Percentiles rank a stretch among this genome's conserved stretches.
Conservation (phyloP, 768 basidiomycete species). For the Termitomyces sp. region DNA sequence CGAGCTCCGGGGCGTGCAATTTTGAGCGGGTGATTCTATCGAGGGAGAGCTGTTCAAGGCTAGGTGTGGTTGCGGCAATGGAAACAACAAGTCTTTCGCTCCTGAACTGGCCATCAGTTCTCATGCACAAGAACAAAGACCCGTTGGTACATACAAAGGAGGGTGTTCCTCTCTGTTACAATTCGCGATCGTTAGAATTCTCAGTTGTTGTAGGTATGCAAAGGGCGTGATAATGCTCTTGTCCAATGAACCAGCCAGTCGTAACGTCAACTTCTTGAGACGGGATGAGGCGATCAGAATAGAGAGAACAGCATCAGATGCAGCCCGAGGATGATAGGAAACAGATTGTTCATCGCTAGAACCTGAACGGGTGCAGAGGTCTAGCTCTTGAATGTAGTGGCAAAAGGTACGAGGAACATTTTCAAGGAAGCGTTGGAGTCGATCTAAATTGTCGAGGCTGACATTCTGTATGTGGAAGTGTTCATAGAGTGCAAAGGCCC, state of each 20-base stretch:
- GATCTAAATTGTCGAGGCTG: slow-evolving; percentile 37
- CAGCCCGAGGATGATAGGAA: slow-evolving; percentile 20
- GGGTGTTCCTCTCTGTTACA: slow-evolving; percentile 30
- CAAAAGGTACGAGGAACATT: slow-evolving; percentile 52
- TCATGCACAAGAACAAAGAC: neutral
- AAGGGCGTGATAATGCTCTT: slow-evolving; percentile 46
- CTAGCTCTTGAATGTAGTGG: slow-evolving; percentile 47
- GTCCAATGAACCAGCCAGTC: slow-evolving; percentile 43
- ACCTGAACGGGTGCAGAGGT: slow-evolving; percentile 32
- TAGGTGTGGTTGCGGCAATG: slow-evolving; percentile 54
- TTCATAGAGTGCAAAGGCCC: slow-evolving; percentile 6
- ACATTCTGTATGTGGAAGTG: slow-evolving; percentile 34
- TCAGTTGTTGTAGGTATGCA: slow-evolving; percentile 34
- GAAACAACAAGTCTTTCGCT: slow-evolving; percentile 68
- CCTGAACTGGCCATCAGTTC: slow-evolving; percentile 26
- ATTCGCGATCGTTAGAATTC: slow-evolving; percentile 42
- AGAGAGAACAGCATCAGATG: slow-evolving; percentile 42
- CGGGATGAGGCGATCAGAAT: slow-evolving; percentile 45
- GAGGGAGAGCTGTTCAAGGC: slow-evolving; percentile 50
- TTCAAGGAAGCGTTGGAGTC: slow-evolving; percentile 45
- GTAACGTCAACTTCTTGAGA: slow-evolving; percentile 41
- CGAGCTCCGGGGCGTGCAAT: slow-evolving; percentile 56
- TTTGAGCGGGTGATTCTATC: slow-evolving; percentile 62
- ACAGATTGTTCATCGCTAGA: slow-evolving; percentile 6
- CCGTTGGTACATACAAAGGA: slow-evolving; percentile 38